Base-by-base conservation (phyloP, 2,329 filamentous ascomycete species). In the Phialophora macrospora region DNA sequence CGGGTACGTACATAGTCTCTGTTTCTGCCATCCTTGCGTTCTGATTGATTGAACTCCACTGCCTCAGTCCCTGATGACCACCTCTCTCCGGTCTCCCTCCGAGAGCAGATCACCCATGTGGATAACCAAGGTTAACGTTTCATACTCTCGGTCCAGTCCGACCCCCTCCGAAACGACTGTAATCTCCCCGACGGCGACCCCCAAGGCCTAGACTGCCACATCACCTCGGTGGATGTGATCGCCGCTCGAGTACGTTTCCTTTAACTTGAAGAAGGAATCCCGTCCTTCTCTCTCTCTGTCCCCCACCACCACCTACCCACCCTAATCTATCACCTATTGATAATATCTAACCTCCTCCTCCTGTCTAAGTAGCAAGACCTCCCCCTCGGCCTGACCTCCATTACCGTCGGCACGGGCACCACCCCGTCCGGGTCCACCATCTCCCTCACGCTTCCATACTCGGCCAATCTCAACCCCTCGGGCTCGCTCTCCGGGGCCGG, bases 361-460 rank as follows among this genome's bases (percentile, higher is more conserved):
- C 3, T 49, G 1, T 20, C 38, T 55, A 24, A 14, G 20, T 34
- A 57, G 28, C 28, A 41, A 51, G 41, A 46, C n/a, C 17, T 58
- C 41, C 41, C 55, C 6, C 41, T 52, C 2, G 54, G 55, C 44
- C 41, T 63, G 22, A 51, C 41, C 14, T 57, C 60, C 14, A 52
- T 57, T 9, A 58, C 54, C 4, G 41, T 63, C n/a, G 55, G 60
- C 60, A 51, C 20, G 22, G 60, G n/a, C 24, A 51, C 32, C 41
- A 54, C 46, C 6, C 14, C 48, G 5, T 38, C 46, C 48, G 58
- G 58, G 34, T 6, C 17, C 30, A 41, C 17, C 20, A 30, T 54
- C 2, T 17, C 58, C 11, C 20, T 60, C n/a, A 9, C 46, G 6
- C 20, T 60, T 17, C 58, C 58, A 1, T 60, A 54, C 20, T n/a